Evolutionary conservation across 257 asterid species (phyloP).

Genomic region (Cordia subcordata): DNA sequence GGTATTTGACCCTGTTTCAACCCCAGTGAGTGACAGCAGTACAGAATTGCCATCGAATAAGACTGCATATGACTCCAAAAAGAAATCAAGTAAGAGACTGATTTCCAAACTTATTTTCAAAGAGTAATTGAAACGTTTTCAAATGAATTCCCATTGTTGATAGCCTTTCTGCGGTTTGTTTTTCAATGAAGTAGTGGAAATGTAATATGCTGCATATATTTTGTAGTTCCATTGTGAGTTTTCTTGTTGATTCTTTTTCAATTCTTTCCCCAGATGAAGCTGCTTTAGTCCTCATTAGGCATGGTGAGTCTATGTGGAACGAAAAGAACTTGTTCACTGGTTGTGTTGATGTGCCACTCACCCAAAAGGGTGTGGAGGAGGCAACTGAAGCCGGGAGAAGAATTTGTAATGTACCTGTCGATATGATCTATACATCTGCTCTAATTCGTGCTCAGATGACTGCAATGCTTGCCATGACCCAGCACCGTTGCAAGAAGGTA

Average conservation of each 20-base stretch:
- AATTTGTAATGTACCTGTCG: constrained; percentile 90
- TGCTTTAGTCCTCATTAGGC: constrained; percentile 87
- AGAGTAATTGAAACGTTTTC: background rate
- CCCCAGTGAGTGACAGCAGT: background rate
- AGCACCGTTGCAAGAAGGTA: constrained; percentile 98
- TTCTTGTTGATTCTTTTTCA: background rate
- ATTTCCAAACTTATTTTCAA: constrained; percentile 2
- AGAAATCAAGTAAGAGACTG: constrained; percentile 60
- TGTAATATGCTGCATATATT: background rate
- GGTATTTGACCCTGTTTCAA: constrained; percentile 41
- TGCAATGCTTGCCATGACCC: constrained; percentile 98
- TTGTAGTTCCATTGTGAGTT: background rate
- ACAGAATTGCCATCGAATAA: constrained; percentile 40
- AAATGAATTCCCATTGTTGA: background rate
- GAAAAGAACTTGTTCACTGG: constrained; percentile 98
- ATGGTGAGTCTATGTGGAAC: constrained; percentile 99
- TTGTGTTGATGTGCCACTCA: constrained; percentile 94
- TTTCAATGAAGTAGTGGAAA: background rate
- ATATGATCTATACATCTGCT: constrained; percentile 85
- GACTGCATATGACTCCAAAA: constrained; percentile 44
- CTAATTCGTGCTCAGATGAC: constrained; percentile 98
- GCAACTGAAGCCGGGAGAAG: constrained; percentile 96
- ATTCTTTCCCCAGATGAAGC: constrained; percentile 60
- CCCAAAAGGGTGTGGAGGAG: constrained; percentile 90
- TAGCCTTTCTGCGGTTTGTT: background rate